phyloP scores from a whole-genome alignment of 305 asterid species.

The Fraxinus latifolia region DNA sequence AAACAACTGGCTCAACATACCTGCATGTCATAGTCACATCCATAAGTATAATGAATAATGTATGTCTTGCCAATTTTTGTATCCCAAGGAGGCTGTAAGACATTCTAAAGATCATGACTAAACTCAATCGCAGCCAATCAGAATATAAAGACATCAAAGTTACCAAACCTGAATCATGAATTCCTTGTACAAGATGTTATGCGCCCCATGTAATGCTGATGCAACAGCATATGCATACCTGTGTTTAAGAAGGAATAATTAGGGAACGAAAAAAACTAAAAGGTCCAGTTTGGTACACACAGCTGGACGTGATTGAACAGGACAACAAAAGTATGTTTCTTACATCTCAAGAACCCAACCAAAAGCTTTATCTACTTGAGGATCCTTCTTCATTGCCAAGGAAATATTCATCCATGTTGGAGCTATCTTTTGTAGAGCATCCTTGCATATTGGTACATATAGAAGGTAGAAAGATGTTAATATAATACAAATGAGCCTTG shows the following conservation, averaged over 20 bases:
- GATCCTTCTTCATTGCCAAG: slow-evolving; percentile 90
- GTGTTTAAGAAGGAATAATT: slow-evolving; percentile 25
- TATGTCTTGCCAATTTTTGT: slow-evolving; percentile 58
- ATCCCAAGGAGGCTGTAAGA: slow-evolving; percentile 89
- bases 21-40: slow-evolving; percentile 84
- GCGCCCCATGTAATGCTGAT: slow-evolving; percentile 75
- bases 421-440: slow-evolving; percentile 64
- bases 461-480: background rate
- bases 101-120: background rate
- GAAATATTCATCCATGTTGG: slow-evolving; percentile 98
- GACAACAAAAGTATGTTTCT: slow-evolving; percentile 9
- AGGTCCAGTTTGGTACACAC: background rate
- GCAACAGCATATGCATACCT: slow-evolving; percentile 94
- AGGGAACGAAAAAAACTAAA: background rate
- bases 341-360: slow-evolving; percentile 99
- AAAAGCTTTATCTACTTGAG: slow-evolving; percentile 81
- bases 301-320: background rate
- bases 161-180: slow-evolving; percentile 82
- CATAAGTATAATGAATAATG: slow-evolving; percentile 87
- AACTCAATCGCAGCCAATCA: background rate
- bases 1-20: slow-evolving; percentile 30
- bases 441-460: slow-evolving; percentile 30
- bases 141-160: background rate
- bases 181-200: slow-evolving; percentile 70
- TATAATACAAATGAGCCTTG: background rate